Conservation (phyloP, 176 grass and related monocot genomes). For the Oryza longistaminata region DNA sequence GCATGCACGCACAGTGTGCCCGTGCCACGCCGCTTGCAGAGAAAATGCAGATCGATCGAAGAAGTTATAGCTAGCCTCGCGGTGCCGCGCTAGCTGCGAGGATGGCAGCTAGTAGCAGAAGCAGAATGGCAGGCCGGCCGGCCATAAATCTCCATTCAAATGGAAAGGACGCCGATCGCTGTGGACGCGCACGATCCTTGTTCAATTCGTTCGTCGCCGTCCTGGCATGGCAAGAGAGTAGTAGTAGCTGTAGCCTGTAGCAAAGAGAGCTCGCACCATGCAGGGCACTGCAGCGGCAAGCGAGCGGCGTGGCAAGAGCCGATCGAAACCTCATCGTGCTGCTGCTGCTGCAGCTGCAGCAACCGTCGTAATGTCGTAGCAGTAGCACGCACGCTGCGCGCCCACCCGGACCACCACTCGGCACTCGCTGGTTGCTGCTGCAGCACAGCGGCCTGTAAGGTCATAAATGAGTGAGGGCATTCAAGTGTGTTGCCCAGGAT, state of each 20-base stretch:
- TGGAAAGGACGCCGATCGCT: not conserved
- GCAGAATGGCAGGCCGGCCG: not conserved
- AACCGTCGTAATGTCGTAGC: too few species aligned
- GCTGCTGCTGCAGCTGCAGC: not conserved
- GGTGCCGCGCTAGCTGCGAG: not conserved
- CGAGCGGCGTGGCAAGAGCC: not conserved
- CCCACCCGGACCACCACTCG: too few species aligned
- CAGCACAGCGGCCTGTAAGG: not conserved
- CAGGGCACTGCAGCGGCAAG: not conserved
- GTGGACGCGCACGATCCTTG: not conserved
- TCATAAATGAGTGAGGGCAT: not conserved
- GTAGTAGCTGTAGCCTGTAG: too few species aligned
- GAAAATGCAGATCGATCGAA: not conserved
- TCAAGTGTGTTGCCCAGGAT: not conserved
- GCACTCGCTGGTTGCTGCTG: not conserved
- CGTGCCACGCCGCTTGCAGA: not conserved
- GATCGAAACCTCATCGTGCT: not conserved
- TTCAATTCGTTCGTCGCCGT: not conserved
- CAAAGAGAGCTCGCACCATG: not conserved
- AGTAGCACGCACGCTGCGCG: not conserved
- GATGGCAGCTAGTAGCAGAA: not conserved
- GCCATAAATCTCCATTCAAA: slow-evolving; percentile 2
- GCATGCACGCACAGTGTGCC: not conserved
- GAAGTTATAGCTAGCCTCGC: not conserved
- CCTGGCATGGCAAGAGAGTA: not conserved